Evolutionary conservation across 2,329 filamentous ascomycete genomes (phyloP), one percentile per base, ranked within the genome.

Genomic region (Botryotinia globosa): DNA sequence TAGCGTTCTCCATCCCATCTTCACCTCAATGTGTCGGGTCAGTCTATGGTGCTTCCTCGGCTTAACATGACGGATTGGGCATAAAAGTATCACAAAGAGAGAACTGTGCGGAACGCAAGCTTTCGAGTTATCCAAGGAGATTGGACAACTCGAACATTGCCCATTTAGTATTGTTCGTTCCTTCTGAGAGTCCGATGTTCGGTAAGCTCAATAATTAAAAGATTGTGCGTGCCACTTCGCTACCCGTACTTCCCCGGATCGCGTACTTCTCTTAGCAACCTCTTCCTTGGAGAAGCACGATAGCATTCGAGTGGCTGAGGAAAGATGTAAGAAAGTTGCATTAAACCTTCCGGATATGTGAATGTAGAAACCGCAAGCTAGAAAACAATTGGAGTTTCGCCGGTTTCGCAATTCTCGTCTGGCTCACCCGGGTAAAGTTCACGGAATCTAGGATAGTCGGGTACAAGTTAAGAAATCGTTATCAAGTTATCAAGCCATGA

Each of bases 381-480:
- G 54, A 48, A 64, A 39, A 51, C 32, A 25, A 39, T 22, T 37
- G 32, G 39, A 37, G 45, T 71, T 56, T 71, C 34, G 65, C 48
- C 48, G 44, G 59, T 54, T 69, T 67, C 48, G 65, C 37, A 42
- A 42, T 56, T 42, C 37, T 54, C 48, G 48, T 54, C 34, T 67
- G 65, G 65, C 48, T 68, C 65, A 42, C 56, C 37, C 18, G 65
- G 65, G 37, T 68, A 56, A 68, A 56, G 65, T 56, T 56, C 65
- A 68, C 65, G 37, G 48, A 29, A 42, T n/a, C 59, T 29, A 54
- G 16, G 3, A 54, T 4, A 29, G 51, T 29, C n/a, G n/a, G n/a
- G n/a, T n/a, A n/a, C n/a, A n/a, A 32, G 22, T 62, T 4, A 42
- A 56, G 51, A 56, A 42, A 62, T 67, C 48, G 51, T 32, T 58